Evolutionary conservation across 106 monocot species (phyloP).

Genomic region (Allium cepa): DNA sequence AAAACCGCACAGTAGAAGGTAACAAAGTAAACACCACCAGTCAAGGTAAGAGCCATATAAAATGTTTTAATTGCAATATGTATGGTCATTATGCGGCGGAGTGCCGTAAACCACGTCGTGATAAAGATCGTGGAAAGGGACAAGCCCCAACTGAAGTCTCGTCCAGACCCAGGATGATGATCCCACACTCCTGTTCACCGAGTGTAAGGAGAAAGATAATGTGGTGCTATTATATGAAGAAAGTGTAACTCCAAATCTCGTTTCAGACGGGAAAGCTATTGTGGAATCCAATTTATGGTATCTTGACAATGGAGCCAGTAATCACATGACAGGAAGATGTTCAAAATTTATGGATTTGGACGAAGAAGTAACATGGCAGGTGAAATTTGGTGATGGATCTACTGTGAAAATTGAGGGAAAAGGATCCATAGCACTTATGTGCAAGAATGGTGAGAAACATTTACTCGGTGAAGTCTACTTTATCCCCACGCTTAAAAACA

Average conservation of each 20-base stretch:
- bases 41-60: no score
- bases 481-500: no score
- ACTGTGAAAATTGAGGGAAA: neutral
- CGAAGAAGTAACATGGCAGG: neutral
- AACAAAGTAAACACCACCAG: no score
- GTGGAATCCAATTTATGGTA: neutral
- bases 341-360: neutral
- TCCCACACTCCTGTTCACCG: neutral
- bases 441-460: no score
- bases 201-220: neutral
- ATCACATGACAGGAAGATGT: neutral
- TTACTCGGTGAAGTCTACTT: no score
- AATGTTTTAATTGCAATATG: no score
- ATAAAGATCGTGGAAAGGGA: no score
- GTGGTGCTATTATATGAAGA: neutral
- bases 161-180: neutral
- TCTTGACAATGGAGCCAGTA: neutral
- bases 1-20: no score
- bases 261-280: neutral
- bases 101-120: no score
- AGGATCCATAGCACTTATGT: neutral
- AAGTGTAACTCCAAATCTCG: neutral
- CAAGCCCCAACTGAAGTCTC: neutral
- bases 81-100: no score
- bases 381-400: neutral